These are phyloP conservation scores for Sugiyamaella pinicola DNA, from an alignment of 1,139 yeast genomes.

Conservation along the genomic window DNA sequence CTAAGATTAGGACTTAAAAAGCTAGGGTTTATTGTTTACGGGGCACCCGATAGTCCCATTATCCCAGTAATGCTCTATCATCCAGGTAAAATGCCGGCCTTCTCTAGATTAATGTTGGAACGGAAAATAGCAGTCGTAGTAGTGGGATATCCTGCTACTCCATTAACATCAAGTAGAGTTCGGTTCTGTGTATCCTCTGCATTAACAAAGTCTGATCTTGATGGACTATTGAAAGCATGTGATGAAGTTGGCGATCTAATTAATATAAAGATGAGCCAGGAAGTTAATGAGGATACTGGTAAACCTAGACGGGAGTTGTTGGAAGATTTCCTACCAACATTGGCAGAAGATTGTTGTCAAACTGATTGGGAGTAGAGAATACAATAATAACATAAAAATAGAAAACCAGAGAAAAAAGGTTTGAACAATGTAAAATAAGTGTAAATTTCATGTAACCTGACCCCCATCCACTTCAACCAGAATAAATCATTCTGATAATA, in stretches of 20 bases:
- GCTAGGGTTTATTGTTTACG: conserved; percentile 90
- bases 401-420: background rate
- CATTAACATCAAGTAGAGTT: conserved; percentile 84
- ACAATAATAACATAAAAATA: background rate
- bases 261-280: conserved; percentile 66
- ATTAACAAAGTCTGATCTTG: conserved; percentile 90
- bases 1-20: conserved; percentile 86
- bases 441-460: background rate
- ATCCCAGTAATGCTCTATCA: conserved; percentile 83
- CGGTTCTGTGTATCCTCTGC: conserved; percentile 93
- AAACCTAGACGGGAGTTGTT: conserved; percentile 74
- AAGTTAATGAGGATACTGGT: conserved; percentile 38
- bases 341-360: conserved; percentile 57
- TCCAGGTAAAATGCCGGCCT: conserved; percentile 93
- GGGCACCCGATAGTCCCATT: conserved; percentile 96
- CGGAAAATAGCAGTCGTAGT: conserved; percentile 90
- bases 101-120: conserved; percentile 77
- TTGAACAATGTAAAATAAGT: background rate
- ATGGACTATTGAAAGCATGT: conserved; percentile 69
- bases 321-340: conserved; percentile 72
- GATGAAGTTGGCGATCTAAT: conserved; percentile 79
- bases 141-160: conserved; percentile 98
- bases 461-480: too few species aligned
- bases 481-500: background rate
- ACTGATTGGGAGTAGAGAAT: conserved; percentile 14